Base-by-base conservation (phyloP, 2,329 filamentous ascomycete genomes). In the Rosellinia necatrix region DNA sequence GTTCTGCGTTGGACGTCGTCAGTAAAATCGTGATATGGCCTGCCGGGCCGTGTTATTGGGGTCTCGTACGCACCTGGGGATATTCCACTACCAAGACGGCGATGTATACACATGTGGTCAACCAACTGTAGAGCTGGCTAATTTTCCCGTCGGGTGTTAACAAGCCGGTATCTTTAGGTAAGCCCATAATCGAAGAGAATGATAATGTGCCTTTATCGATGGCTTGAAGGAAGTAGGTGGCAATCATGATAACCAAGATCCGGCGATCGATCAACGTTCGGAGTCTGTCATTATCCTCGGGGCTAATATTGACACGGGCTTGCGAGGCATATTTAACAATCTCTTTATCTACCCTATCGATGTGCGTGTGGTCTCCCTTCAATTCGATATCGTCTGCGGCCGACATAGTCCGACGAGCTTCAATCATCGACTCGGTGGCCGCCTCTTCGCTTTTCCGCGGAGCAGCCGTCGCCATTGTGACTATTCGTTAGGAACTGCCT, bases 101-200 rank as follows among this genome's bases (percentile, higher is more conserved):
- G 58, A 90, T 85, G 74, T 90, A 91, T 61, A 91, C 88, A 76
- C 85, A 89, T 10, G 86, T 89, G 0, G 85, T 88, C 48, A 91
- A 75, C 88, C 88, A 91, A 22, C 80, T 82, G 68, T 86, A 91
- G 73, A 90, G 69, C 15, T 70, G 61, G 27, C 72, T 75, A 0
- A 70, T 57, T 30, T 56, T 61, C 17, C 74, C 72, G 22, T 72
- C 58, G 6, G 71, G 62, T 21, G 74, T 79, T 34, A 74, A 64
- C 3, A 86, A 70, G n/a, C 75, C 60, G 0, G 79, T 76, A 61
- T 86, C 81, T 5, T 75, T 66, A 0, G 74, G 72, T 44, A 88
- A 76, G 24, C 81, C 81, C 84, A 87, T 87, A 67, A 88, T 86
- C 40, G 81, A 81, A 7, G 83, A 82, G 79, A 78, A 88, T 1